Percentiles rank a stretch among this genome's conserved stretches.
Evolutionary conservation across 495 filamentous ascomycete species (phyloP).

Genomic region (Penicillium cosmopolitanum): DNA sequence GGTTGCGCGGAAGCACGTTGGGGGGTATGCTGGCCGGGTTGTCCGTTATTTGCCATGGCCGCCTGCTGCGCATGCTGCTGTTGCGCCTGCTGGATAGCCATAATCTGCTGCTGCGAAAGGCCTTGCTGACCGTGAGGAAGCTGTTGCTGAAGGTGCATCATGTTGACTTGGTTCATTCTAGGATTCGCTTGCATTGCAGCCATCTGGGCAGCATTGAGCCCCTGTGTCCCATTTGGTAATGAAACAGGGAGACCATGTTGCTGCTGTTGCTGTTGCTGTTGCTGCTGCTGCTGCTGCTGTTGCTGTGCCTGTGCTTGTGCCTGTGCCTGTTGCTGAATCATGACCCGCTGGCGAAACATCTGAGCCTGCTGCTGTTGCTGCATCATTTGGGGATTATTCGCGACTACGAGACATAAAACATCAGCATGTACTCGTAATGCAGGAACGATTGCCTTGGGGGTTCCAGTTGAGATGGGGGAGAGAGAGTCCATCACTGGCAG

Average conservation of each 20-base stretch:
- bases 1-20: conserved; percentile 50
- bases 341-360: background rate
- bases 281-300: conserved; percentile 28
- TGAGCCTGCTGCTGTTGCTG: conserved; percentile 50
- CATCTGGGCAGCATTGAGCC: conserved; percentile 58
- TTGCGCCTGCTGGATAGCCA: conserved; percentile 42
- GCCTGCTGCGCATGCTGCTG: conserved; percentile 44
- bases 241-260: conserved; percentile 56
- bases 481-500: background rate
- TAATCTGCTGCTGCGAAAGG: conserved; percentile 55
- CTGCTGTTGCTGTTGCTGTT: conserved; percentile 40
- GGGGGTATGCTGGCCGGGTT: conserved; percentile 51
- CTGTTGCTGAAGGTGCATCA: conserved; percentile 52
- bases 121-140: conserved; percentile 58
- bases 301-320: conserved; percentile 46
- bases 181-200: conserved; percentile 56
- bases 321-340: conserved; percentile 33
- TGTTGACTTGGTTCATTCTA: conserved; percentile 48
- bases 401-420: conserved; percentile 7
- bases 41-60: conserved; percentile 43
- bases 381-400: conserved; percentile 56
- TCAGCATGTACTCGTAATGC: conserved; percentile 20
- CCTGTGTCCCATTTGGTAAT: conserved; percentile 63
- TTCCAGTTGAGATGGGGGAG: background rate
- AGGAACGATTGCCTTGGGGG: conserved; percentile 9